phyloP scores from a whole-genome alignment of 2,329 filamentous ascomycete genomes.

The Xylaria arbuscula region DNA sequence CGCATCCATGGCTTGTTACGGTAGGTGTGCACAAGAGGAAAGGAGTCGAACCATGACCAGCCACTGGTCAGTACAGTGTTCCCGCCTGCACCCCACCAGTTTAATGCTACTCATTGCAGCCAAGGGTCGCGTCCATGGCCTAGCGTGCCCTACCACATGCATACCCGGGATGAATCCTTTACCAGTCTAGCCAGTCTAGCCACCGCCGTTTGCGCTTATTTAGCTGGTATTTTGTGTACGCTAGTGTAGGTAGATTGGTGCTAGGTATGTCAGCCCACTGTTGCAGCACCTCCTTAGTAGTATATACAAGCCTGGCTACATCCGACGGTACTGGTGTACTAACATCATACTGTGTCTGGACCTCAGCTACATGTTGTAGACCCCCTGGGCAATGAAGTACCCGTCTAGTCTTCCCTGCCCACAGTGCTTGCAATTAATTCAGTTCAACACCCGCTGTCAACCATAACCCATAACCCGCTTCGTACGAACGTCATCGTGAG shows the following conservation, averaged over 20 bases:
- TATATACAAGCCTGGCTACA: background rate
- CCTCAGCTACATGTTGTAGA: background rate
- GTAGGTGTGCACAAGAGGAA: background rate
- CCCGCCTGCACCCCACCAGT: background rate
- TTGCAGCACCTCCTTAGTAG: background rate
- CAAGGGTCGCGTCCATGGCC: background rate
- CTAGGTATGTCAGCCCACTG: slow-evolving; percentile 9
- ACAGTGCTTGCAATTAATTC: slow-evolving; percentile 17
- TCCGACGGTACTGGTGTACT: background rate
- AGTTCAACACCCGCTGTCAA: slow-evolving; percentile 24
- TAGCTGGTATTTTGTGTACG: background rate
- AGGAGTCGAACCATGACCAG: background rate
- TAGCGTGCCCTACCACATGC: slow-evolving; percentile 3
- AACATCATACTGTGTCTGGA: background rate
- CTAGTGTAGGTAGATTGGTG: too few relatives aligned
- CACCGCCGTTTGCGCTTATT: slow-evolving; percentile 5
- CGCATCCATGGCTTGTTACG: background rate
- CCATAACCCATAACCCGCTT: slow-evolving; percentile 6
- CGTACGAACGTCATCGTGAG: slow-evolving; percentile 38
- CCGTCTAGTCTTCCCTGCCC: background rate
- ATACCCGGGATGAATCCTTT: slow-evolving; percentile 1
- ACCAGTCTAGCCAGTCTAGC: background rate
- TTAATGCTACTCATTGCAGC: slow-evolving; percentile 3
- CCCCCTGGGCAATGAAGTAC: background rate
- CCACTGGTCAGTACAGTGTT: background rate